These are phyloP conservation scores for Pseudogymnoascus sp. DNA, from an alignment of 2,329 filamentous ascomycete species.

Conservation along the genomic window DNA sequence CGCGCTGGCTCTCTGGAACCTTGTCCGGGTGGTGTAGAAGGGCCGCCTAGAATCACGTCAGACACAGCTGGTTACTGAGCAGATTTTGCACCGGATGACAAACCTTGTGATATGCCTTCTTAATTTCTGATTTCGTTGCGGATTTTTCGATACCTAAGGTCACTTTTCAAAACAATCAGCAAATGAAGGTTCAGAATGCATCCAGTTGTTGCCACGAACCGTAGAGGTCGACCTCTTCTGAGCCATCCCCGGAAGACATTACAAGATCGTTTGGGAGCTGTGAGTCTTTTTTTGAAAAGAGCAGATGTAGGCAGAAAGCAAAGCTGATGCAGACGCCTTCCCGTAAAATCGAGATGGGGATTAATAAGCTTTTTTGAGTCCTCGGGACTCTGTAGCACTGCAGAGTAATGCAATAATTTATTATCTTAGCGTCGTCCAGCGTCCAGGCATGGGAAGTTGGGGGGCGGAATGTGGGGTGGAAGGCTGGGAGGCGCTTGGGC, in stretches of 20 bases:
- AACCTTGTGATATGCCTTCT: slow-evolving; percentile 94
- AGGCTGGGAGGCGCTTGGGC: slow-evolving; percentile 2
- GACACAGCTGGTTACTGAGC: slow-evolving; percentile 7
- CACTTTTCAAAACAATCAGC: slow-evolving; percentile 44
- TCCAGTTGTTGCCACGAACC: not conserved
- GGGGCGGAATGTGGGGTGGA: slow-evolving; percentile 4
- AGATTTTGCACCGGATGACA: slow-evolving; percentile 20
- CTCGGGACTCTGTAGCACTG: not conserved
- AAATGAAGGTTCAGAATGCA: not conserved
- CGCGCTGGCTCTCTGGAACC: slow-evolving; percentile 75
- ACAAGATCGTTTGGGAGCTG: not conserved
- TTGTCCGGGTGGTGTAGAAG: slow-evolving; percentile 92
- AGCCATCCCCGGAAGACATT: slow-evolving; percentile 24
- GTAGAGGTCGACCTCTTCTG: slow-evolving; percentile 49
- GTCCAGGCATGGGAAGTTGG: not conserved
- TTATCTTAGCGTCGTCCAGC: slow-evolving; percentile 10
- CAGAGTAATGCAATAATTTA: slow-evolving; percentile 8
- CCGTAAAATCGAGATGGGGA: not conserved
- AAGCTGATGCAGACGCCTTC: not conserved
- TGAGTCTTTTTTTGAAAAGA: not conserved
- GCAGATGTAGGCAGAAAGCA: not conserved
- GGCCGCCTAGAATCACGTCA: slow-evolving; percentile 53
- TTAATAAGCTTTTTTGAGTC: slow-evolving; percentile 4
- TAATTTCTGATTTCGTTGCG: slow-evolving; percentile 73
- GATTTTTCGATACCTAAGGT: slow-evolving; percentile 66